These are phyloP conservation scores for Chlorella sp. DNA, from an alignment of 139 green algal species.

Conservation along the genomic window DNA sequence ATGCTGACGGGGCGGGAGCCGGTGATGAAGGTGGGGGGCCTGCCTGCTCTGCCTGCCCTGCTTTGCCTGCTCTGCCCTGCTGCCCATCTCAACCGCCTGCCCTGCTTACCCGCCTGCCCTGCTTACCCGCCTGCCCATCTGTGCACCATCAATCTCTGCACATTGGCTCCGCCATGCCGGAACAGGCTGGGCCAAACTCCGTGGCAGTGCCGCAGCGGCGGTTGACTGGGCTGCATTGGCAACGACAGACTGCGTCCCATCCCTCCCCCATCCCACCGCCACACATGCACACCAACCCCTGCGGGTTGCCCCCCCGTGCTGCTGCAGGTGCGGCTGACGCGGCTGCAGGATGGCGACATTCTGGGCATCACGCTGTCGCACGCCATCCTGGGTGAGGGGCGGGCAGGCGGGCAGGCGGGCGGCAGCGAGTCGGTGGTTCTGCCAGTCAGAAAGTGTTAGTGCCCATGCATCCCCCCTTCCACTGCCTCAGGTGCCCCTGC, in stretches of 20 bases:
- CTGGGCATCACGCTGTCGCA: conserved; percentile 13
- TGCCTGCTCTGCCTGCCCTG: not conserved
- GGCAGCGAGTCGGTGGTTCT: too few species aligned
- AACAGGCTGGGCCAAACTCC: too few species aligned
- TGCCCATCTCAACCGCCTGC: not conserved
- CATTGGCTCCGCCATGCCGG: too few species aligned
- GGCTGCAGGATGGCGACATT: conserved; percentile 14
- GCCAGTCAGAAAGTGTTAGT: too few species aligned
- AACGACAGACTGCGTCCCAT: too few species aligned
- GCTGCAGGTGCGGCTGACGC: conserved; percentile 1
- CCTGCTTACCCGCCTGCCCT: not conserved
- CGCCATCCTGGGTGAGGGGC: not conserved
- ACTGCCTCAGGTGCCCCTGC: too few species aligned
- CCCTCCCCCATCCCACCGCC: too few species aligned
- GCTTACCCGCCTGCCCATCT: not conserved
- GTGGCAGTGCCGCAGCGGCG: too few species aligned
- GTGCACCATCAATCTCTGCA: not conserved
- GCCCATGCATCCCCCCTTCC: too few species aligned
- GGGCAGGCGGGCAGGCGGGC: not conserved
- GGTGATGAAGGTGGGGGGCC: not conserved
- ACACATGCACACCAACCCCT: too few species aligned
- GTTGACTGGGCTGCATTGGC: too few species aligned
- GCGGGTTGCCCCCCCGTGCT: not conserved
- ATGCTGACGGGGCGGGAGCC: conserved; percentile 6
- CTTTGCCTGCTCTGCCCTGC: not conserved